Evolutionary conservation across 768 basidiomycete species (phyloP).

Genomic region (Hygrocybe punicea): DNA sequence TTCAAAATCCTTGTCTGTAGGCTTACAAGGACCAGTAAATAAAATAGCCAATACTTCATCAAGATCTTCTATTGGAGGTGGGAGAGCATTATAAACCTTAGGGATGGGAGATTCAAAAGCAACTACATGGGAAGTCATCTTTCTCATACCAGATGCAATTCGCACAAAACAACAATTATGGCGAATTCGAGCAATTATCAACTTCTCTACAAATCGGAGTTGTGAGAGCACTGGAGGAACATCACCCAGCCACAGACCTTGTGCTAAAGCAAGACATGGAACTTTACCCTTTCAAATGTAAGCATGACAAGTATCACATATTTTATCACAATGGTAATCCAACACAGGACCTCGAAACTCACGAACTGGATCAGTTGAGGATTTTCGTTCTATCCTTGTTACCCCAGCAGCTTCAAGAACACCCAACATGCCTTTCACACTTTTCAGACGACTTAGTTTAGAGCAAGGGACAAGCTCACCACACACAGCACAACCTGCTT

Average conservation of each 20-base stretch:
- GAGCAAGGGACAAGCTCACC: conserved; percentile 4
- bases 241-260: conserved; percentile 33
- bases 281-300: not conserved
- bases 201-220: conserved; percentile 25
- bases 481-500: conserved; percentile 1
- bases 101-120: conserved; percentile 29
- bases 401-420: conserved; percentile 5
- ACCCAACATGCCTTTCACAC: conserved; percentile 1
- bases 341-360: conserved; percentile 16
- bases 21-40: conserved; percentile 26
- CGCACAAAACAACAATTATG: conserved; percentile 16
- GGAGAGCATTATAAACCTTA: conserved; percentile 24
- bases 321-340: conserved; percentile 1
- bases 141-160: too few species aligned
- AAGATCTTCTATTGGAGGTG: too few species aligned
- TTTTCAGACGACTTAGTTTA: conserved; percentile 7
- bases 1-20: conserved; percentile 24
- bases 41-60: too few species aligned
- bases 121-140: not conserved
- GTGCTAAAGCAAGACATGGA: conserved; percentile 22
- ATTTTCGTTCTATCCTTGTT: conserved; percentile 4
- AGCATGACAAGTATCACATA: conserved; percentile 8
- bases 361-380: conserved; percentile 2
- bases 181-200: conserved; percentile 20
- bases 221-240: conserved; percentile 22